These are phyloP conservation scores for Microsporum audouinii DNA, from an alignment of 2,329 filamentous ascomycete genomes.

Conservation along the genomic window DNA sequence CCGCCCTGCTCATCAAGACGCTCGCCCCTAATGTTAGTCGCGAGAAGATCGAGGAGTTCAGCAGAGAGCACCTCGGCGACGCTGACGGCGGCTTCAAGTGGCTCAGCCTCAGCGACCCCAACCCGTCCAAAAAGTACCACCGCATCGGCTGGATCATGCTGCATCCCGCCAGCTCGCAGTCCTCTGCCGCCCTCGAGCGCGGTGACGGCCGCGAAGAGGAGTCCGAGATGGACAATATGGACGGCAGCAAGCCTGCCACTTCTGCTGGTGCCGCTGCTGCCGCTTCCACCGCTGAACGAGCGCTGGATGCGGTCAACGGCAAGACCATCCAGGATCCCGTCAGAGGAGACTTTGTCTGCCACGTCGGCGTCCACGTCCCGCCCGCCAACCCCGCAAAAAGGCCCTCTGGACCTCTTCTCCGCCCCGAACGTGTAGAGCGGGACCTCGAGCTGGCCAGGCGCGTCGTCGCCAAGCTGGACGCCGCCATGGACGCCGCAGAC, in stretches of 20 bases:
- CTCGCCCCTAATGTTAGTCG: slow-evolving; percentile 93
- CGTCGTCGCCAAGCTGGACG: slow-evolving; percentile 72
- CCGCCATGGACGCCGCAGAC: slow-evolving; percentile 68
- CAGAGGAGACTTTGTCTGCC: slow-evolving; percentile 91
- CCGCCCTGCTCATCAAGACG: slow-evolving; percentile 93
- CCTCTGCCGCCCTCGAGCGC: slow-evolving; percentile 53
- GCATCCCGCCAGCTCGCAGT: slow-evolving; percentile 58
- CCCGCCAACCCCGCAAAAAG: slow-evolving; percentile 77
- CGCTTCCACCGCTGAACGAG: slow-evolving; percentile 62
- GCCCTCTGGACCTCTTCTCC: slow-evolving; percentile 92
- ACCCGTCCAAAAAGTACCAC: slow-evolving; percentile 92
- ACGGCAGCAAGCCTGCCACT: not conserved
- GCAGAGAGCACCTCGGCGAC: slow-evolving; percentile 85
- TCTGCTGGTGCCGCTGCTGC: not conserved
- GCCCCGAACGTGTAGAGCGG: slow-evolving; percentile 81
- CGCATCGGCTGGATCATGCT: slow-evolving; percentile 98
- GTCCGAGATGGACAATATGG: slow-evolving; percentile 37
- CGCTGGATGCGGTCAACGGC: slow-evolving; percentile 86
- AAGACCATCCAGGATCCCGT: slow-evolving; percentile 94
- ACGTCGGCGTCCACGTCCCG: slow-evolving; percentile 90
- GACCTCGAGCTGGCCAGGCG: slow-evolving; percentile 75
- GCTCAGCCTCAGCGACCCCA: slow-evolving; percentile 90
- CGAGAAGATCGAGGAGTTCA: slow-evolving; percentile 84
- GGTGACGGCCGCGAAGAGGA: slow-evolving; percentile 62
- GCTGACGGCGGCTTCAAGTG: slow-evolving; percentile 88